Base-by-base conservation (phyloP, 2,329 filamentous ascomycete species). In the Colletotrichum spaethianum region DNA sequence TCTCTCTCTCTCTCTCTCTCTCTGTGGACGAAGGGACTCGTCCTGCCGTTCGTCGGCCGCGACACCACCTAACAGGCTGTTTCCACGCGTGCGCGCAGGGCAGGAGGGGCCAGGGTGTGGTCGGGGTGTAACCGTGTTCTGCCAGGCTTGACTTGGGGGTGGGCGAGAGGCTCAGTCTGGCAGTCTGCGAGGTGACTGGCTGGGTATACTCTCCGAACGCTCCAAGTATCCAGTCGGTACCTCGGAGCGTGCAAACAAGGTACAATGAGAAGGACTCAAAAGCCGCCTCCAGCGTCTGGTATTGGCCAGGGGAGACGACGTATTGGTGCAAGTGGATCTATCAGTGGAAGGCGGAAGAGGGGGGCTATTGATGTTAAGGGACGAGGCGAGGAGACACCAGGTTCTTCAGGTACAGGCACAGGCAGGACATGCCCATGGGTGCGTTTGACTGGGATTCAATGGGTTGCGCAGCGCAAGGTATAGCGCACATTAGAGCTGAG, bases 31-130 rank as follows among this genome's bases (percentile, higher is more conserved):
- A 67, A 67, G 42, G 65, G 46, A 53, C 55, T 61, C 64, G 65
- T 67, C 65, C 36, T 67, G 46, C 65, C 57, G 65, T 53, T 60
- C 23, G 36, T 33, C 59, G 66, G 59, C 28, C 36, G 36, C 31
- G 38, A 60, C 57, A 40, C 56, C n/a, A n/a, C n/a, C n/a, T 42
- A 68, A 62, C 50, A 73, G 70, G 66, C 66, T 72, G 71, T 71
- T 73, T 53, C 63, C 63, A 73, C 59, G 72, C 72, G 72, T 68
- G 60, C 60, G 56, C 56, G 63, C 61, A 72, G 68, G 68, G 63
- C 63, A 68, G 63, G 46, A 38, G 48, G 59, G 68, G 68, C 72
- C 72, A 73, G 60, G 59, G 31, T 50, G 63, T 63, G 63, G 63
- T 63, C 52, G 53, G 68, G 52, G 46, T 42, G 26, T 63, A 63